Conservation (phyloP, 2,329 filamentous ascomycete genomes). For the Penicillium griseofulvum region DNA sequence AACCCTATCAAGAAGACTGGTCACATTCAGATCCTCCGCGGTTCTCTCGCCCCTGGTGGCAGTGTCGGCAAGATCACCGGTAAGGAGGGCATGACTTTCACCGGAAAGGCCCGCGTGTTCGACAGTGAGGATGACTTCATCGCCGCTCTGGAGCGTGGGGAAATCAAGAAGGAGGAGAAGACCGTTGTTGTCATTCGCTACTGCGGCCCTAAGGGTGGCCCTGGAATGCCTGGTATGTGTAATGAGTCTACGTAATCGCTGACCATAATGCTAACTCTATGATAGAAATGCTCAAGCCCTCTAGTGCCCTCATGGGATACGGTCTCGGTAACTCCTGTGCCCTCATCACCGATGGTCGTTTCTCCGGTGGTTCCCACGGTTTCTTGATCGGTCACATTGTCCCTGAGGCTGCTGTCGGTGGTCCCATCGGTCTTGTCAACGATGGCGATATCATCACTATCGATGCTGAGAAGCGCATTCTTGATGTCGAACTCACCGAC, state of each 20-base stretch:
- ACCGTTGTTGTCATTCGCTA: constrained; percentile 74
- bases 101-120: constrained; percentile 68
- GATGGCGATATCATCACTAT: constrained; percentile 83
- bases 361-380: constrained; percentile 80
- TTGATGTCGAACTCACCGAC: constrained; percentile 64
- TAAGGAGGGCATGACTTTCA: constrained; percentile 68
- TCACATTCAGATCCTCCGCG: constrained; percentile 70
- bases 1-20: constrained; percentile 69
- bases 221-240: constrained; percentile 59
- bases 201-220: constrained; percentile 70
- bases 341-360: constrained; percentile 77
- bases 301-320: constrained; percentile 70
- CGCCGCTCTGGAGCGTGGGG: constrained; percentile 62
- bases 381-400: constrained; percentile 92
- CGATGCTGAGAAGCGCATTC: constrained; percentile 70
- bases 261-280: constrained; percentile 55
- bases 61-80: constrained; percentile 74
- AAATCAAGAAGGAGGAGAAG: constrained; percentile 73
- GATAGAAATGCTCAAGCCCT: constrained; percentile 68
- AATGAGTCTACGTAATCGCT: neutral
- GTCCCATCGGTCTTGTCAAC: constrained; percentile 76
- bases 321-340: constrained; percentile 68
- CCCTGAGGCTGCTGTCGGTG: constrained; percentile 82
- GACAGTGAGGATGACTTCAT: constrained; percentile 70
- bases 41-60: constrained; percentile 66